Percentiles rank a stretch among this genome's conserved stretches.
These are phyloP conservation scores for Pinus tabuliformis DNA, from an alignment of 75 land plant species.

Conservation along the genomic window DNA sequence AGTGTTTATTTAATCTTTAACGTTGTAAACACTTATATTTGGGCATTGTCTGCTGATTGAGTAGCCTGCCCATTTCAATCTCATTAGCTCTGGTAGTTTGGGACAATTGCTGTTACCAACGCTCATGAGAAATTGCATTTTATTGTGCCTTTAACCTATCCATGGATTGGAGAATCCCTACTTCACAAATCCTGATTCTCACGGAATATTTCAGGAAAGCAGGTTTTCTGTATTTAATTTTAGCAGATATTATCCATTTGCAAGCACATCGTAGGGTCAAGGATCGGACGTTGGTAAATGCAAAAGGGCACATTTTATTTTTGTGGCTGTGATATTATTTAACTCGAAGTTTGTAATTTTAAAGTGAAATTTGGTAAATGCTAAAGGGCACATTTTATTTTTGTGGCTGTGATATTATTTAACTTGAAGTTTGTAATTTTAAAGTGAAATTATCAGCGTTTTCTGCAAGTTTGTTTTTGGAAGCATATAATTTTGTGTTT, in stretches of 20 bases:
- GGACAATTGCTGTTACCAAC: conserved; percentile 8
- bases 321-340: not conserved
- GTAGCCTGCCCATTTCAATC: conserved; percentile 2
- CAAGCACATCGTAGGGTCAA: not conserved
- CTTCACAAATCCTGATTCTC: not conserved
- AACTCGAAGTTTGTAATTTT: conserved; percentile 6
- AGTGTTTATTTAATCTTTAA: not conserved
- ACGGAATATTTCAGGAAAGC: not conserved
- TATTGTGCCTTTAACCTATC: conserved; percentile 1
- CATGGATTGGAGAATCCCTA: conserved; percentile 3
- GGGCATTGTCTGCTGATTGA: conserved; percentile 15
- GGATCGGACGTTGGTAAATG: not conserved
- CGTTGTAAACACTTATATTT: not conserved
- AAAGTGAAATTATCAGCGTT: not conserved
- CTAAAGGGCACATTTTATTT: conserved; percentile 1
- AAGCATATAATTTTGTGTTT: not conserved
- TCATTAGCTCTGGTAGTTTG: conserved; percentile 2
- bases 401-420: not conserved
- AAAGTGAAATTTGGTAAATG: not conserved
- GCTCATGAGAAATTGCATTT: not conserved
- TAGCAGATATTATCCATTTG: not conserved
- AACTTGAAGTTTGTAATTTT: conserved; percentile 6
- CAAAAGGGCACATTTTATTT: conserved; percentile 1
- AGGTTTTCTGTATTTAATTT: not conserved
- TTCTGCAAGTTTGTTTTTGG: not conserved